phyloP scores from a whole-genome alignment of 1,284 basidiomycete genomes.

The Amylostereum areolatum region DNA sequence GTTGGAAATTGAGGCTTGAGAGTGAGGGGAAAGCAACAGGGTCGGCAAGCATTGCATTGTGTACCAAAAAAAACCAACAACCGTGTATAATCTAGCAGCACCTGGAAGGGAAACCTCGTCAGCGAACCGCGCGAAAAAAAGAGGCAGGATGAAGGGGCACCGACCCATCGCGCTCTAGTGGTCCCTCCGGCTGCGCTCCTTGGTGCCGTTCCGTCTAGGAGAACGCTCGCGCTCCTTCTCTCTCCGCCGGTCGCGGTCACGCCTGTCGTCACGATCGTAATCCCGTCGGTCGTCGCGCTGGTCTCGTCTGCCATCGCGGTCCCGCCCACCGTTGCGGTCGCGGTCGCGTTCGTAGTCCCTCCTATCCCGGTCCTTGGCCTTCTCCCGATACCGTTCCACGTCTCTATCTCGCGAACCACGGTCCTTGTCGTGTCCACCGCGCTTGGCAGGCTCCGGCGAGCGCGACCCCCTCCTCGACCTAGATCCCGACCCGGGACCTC shows the following conservation, averaged over 20 bases:
- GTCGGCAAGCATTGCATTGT: too few relatives aligned
- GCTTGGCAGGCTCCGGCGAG: conserved; percentile 20
- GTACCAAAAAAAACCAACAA: too few relatives aligned
- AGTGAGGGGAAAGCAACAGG: too few relatives aligned
- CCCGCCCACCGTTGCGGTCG: conserved; percentile 22
- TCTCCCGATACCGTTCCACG: too few relatives aligned
- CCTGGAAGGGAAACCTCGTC: too few relatives aligned
- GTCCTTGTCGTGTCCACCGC: conserved; percentile 11
- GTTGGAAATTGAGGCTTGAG: too few relatives aligned
- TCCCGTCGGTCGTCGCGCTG: conserved; percentile 9
- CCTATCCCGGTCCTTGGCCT: neutral
- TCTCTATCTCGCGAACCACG: neutral
- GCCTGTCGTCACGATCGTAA: conserved; percentile 7
- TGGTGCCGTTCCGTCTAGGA: conserved; percentile 3
- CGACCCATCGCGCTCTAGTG: too few relatives aligned
- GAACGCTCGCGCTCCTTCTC: conserved; percentile 7
- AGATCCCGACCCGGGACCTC: conserved; percentile 18
- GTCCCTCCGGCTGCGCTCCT: too few relatives aligned
- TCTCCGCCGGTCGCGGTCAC: conserved; percentile 10
- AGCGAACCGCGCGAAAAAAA: too few relatives aligned
- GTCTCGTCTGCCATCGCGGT: conserved; percentile 18
- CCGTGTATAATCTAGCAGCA: too few relatives aligned
- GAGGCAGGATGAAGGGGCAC: too few relatives aligned
- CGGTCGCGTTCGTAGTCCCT: conserved; percentile 18
- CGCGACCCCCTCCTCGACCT: conserved; percentile 17